Conservation (phyloP, 768 basidiomycete genomes). For the Amanita thiersii region DNA sequence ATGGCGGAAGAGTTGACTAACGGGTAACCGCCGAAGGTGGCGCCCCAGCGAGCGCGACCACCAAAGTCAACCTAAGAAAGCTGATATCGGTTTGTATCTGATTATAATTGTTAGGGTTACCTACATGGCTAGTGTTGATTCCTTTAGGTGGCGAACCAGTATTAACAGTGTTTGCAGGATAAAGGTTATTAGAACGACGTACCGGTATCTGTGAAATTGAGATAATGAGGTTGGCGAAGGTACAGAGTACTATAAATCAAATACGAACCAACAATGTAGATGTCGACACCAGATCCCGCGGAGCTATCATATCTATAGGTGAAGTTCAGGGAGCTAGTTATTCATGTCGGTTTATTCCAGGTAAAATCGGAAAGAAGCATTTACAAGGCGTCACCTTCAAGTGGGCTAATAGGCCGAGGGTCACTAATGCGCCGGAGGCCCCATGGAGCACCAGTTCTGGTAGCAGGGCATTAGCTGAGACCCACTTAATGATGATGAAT, state of each 20-base stretch:
- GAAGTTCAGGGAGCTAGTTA: slow-evolving; percentile 15
- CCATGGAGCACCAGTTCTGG: slow-evolving; percentile 21
- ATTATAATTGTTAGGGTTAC: slow-evolving; percentile 2
- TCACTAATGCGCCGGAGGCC: slow-evolving; percentile 18
- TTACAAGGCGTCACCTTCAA: slow-evolving; percentile 5
- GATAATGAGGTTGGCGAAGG: not conserved
- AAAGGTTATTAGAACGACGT: slow-evolving; percentile 5
- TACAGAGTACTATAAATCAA: not conserved
- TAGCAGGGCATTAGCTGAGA: not conserved
- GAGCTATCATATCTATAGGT: slow-evolving; percentile 22
- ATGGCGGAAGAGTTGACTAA: not conserved
- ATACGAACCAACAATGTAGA: slow-evolving; percentile 33
- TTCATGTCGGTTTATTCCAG: not conserved
- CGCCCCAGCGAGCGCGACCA: slow-evolving; percentile 34
- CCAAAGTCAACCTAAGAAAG: slow-evolving; percentile 25
- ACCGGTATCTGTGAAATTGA: slow-evolving; percentile 17
- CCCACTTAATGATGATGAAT: no score
- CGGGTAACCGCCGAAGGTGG: slow-evolving; percentile 23
- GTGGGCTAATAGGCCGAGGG: slow-evolving; percentile 9
- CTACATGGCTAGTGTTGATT: slow-evolving; percentile 17
- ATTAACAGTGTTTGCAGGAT: not conserved
- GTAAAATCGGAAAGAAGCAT: not conserved
- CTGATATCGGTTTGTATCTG: not conserved
- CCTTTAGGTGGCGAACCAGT: slow-evolving; percentile 12
- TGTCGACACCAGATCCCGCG: slow-evolving; percentile 28